Conservation (phyloP, 768 basidiomycete genomes). For the Nidularia sp. region DNA sequence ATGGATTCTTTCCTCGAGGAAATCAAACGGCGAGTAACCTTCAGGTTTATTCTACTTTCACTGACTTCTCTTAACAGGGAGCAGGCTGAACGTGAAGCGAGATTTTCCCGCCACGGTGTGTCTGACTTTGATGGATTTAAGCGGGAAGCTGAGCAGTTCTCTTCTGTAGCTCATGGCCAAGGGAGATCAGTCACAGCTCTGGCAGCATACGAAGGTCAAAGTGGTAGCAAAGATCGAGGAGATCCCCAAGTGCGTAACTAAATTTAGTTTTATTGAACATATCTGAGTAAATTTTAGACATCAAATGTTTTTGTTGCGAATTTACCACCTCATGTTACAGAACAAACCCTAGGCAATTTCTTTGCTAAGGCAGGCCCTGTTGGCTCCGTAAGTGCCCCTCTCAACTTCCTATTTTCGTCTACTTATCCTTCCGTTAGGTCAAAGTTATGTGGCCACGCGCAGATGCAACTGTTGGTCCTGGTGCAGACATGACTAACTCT, state of each 20-base stretch:
- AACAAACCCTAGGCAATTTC: conserved; percentile 80
- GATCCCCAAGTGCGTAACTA: conserved; percentile 68
- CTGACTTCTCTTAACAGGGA: conserved; percentile 53
- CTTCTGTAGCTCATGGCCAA: conserved; percentile 42
- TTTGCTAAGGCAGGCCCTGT: conserved; percentile 94
- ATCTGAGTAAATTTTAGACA: conserved; percentile 45
- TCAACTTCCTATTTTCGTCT: background rate
- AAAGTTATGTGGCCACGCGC: conserved; percentile 99
- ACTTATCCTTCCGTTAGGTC: conserved; percentile 45
- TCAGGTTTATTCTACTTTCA: background rate
- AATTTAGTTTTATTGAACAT: background rate
- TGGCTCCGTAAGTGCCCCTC: conserved; percentile 62
- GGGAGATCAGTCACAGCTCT: conserved; percentile 85
- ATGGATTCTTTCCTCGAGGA: conserved; percentile 97
- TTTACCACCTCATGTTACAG: conserved; percentile 82
- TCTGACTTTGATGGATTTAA: background rate
- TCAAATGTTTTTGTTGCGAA: conserved; percentile 97
- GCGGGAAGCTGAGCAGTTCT: conserved; percentile 1
- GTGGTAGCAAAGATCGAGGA: conserved; percentile 84
- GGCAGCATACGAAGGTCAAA: conserved; percentile 92
- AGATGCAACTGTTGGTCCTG: conserved; percentile 64
- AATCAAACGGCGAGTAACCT: conserved; percentile 71
- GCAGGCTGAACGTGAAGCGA: conserved; percentile 86
- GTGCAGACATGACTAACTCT: conserved; percentile 70
- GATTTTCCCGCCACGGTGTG: conserved; percentile 67